These are phyloP conservation scores for Rhodofomes roseus DNA, from an alignment of 1,284 basidiomycete species.

Conservation along the genomic window DNA sequence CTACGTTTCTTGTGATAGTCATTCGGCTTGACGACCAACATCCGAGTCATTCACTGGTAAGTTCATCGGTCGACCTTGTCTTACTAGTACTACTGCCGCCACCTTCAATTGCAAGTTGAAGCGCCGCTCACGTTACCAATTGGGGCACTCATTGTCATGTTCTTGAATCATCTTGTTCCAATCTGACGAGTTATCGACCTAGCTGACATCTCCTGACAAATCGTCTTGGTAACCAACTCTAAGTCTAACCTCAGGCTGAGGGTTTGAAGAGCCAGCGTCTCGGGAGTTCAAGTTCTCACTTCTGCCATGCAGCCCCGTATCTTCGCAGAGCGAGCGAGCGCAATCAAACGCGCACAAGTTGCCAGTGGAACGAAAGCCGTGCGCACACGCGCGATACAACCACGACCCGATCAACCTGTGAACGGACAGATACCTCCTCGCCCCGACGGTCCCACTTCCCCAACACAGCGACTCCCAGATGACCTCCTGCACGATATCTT, in stretches of 20 bases:
- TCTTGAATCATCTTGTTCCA: too few species aligned
- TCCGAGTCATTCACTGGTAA: too few species aligned
- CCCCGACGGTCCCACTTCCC: background rate
- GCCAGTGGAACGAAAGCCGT: background rate
- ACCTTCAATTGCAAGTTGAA: too few species aligned
- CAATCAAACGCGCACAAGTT: background rate
- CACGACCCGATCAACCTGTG: background rate
- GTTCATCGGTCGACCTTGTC: too few species aligned
- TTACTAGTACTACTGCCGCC: too few species aligned
- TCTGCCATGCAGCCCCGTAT: background rate
- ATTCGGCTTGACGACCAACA: too few species aligned
- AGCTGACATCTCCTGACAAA: too few species aligned
- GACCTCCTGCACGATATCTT: slow-evolving; percentile 2
- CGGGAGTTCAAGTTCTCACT: background rate
- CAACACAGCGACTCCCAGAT: background rate
- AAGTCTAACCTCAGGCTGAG: background rate
- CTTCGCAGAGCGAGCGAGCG: background rate
- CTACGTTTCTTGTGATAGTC: too few species aligned
- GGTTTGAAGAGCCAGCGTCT: background rate
- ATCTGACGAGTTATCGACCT: too few species aligned
- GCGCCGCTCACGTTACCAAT: too few species aligned
- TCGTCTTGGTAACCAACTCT: too few species aligned
- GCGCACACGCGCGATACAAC: background rate
- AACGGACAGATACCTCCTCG: background rate
- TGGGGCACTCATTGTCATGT: too few species aligned